Conservation (phyloP, 805 yeast genomes). For the Suhomyces prunicola region DNA sequence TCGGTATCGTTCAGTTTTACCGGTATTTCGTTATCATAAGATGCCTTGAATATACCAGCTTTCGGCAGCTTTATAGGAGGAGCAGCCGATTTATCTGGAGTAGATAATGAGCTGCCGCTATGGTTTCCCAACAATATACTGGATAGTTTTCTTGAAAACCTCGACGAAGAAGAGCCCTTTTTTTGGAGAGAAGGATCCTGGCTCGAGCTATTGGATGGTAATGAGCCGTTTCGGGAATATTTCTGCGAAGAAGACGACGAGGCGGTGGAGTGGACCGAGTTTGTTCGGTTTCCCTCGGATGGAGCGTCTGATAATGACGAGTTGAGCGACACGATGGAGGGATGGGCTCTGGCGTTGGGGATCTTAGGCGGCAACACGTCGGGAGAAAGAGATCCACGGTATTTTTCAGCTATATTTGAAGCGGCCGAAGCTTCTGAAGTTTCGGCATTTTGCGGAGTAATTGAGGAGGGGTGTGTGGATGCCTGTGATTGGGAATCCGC, state of each 20-base stretch:
- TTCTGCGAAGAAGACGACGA: constrained; percentile 4
- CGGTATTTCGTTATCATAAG: constrained; percentile 5
- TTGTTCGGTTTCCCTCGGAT: neutral
- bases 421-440: neutral
- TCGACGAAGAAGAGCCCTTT: constrained; percentile 5
- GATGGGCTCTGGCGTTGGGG: neutral
- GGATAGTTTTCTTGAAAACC: constrained; percentile 12
- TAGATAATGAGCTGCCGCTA: neutral
- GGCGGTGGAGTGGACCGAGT: neutral
- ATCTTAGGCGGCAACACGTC: neutral
- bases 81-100: neutral
- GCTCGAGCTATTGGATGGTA: constrained; percentile 15
- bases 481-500: neutral
- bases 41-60: neutral
- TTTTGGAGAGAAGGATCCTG: constrained; percentile 1
- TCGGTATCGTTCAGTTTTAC: neutral
- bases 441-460: neutral
- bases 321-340: neutral
- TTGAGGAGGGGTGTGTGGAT: neutral
- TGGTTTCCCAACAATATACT: constrained; percentile 8
- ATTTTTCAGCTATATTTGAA: neutral
- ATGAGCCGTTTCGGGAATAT: constrained; percentile 17
- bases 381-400: neutral
- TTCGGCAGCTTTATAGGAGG: neutral
- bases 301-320: neutral